Conservation (phyloP, 2,329 filamentous ascomycete species). For the Microascus cirrosus region DNA sequence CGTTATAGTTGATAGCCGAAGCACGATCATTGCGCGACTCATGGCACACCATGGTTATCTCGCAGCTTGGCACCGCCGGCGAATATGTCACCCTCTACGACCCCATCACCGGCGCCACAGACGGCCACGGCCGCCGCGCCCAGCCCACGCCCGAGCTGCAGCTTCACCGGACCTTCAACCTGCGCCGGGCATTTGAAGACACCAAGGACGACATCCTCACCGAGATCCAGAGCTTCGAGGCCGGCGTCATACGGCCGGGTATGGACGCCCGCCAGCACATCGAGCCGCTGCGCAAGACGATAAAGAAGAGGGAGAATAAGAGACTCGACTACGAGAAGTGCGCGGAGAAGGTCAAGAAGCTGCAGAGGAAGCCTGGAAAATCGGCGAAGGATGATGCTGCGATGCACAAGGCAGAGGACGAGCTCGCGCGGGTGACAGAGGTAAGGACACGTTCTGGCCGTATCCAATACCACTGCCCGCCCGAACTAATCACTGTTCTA, state of each 20-base stretch:
- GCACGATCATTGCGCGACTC: slow-evolving; percentile 67
- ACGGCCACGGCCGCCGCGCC: slow-evolving; percentile 41
- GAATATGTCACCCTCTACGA: slow-evolving; percentile 66
- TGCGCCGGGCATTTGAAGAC: slow-evolving; percentile 59
- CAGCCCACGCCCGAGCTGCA: slow-evolving; percentile 50
- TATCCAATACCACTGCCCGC: not conserved
- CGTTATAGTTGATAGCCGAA: slow-evolving; percentile 59
- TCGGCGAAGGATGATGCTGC: slow-evolving; percentile 63
- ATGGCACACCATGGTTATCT: slow-evolving; percentile 61
- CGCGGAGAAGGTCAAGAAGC: slow-evolving; percentile 58
- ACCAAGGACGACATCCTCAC: slow-evolving; percentile 60
- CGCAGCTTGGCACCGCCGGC: slow-evolving; percentile 55
- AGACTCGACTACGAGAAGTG: slow-evolving; percentile 73
- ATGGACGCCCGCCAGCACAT: slow-evolving; percentile 58
- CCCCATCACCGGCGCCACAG: slow-evolving; percentile 58
- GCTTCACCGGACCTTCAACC: slow-evolving; percentile 50
- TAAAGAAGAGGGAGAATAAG: slow-evolving; percentile 77
- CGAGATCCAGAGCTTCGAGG: slow-evolving; percentile 61
- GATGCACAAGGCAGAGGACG: slow-evolving; percentile 60
- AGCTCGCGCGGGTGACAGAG: slow-evolving; percentile 53
- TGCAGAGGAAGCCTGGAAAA: slow-evolving; percentile 58
- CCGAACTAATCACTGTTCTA: not conserved
- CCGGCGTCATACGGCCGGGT: slow-evolving; percentile 57
- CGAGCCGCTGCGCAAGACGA: slow-evolving; percentile 65
- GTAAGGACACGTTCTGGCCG: slow-evolving; percentile 25